phyloP scores from a whole-genome alignment of 2,329 filamentous ascomycete genomes.

The Myriangium duriaei region DNA sequence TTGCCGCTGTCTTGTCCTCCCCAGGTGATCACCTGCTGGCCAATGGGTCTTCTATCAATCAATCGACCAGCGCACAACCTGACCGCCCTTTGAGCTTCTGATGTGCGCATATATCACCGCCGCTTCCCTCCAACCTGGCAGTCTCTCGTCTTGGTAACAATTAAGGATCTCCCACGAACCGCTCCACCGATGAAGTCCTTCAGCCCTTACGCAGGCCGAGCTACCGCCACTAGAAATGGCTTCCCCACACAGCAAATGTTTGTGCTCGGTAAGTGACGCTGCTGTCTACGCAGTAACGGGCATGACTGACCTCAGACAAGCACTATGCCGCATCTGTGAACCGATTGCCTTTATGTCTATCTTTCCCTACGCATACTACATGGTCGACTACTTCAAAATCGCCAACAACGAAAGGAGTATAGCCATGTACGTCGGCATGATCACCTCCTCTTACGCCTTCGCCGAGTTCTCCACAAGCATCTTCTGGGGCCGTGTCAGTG shows the following conservation, averaged over 20 bases:
- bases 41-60: too few relatives aligned
- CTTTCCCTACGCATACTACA: slow-evolving; percentile 96
- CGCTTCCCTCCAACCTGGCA: too few relatives aligned
- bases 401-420: slow-evolving; percentile 68
- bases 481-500: slow-evolving; percentile 86
- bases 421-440: slow-evolving; percentile 86
- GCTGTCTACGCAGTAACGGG: neutral
- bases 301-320: slow-evolving; percentile 32
- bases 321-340: slow-evolving; percentile 90
- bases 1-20: too few relatives aligned
- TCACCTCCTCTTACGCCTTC: slow-evolving; percentile 91
- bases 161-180: too few relatives aligned
- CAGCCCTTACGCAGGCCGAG: slow-evolving; percentile 2
- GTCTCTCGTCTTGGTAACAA: too few relatives aligned
- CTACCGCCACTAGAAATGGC: slow-evolving; percentile 17
- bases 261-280: slow-evolving; percentile 35
- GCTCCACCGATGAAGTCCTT: slow-evolving; percentile 4
- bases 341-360: slow-evolving; percentile 99
- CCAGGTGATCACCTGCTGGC: too few relatives aligned
- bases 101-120: too few relatives aligned
- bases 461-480: slow-evolving; percentile 89
- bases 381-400: slow-evolving; percentile 85
- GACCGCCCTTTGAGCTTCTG: too few relatives aligned
- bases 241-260: slow-evolving; percentile 49
- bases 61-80: too few relatives aligned